phyloP scores from a whole-genome alignment of 2,329 filamentous ascomycete species.

The Diaporthe vexans region DNA sequence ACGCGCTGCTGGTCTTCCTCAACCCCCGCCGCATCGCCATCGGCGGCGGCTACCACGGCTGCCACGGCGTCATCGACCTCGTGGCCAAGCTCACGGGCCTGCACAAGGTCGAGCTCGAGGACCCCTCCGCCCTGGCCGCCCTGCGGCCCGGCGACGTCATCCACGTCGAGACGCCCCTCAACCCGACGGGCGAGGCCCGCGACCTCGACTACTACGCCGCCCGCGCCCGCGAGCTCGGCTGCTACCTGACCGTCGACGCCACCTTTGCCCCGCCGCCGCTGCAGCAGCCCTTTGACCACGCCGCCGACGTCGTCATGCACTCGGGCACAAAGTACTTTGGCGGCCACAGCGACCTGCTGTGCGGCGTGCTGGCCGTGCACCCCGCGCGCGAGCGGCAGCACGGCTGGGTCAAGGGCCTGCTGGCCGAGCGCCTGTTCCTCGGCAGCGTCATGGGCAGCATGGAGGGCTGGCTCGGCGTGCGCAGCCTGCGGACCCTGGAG shows the following conservation, averaged over 20 bases:
- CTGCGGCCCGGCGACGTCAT: slow-evolving; percentile 85
- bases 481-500: slow-evolving; percentile 88
- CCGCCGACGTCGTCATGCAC: slow-evolving; percentile 92
- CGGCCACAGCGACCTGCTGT: slow-evolving; percentile 93
- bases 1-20: slow-evolving; percentile 86
- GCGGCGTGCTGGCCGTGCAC: slow-evolving; percentile 81
- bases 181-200: slow-evolving; percentile 87
- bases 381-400: slow-evolving; percentile 55
- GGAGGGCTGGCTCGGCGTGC: slow-evolving; percentile 92
- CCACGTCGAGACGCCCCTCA: slow-evolving; percentile 93
- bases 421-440: slow-evolving; percentile 79
- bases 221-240: slow-evolving; percentile 79
- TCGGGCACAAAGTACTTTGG: slow-evolving; percentile 96
- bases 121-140: slow-evolving; percentile 60
- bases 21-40: slow-evolving; percentile 88
- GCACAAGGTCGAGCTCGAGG: slow-evolving; percentile 77
- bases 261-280: slow-evolving; percentile 94
- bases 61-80: slow-evolving; percentile 85
- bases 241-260: slow-evolving; percentile 85
- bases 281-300: slow-evolving; percentile 85
- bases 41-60: slow-evolving; percentile 91
- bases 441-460: slow-evolving; percentile 90
- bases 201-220: slow-evolving; percentile 80
- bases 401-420: slow-evolving; percentile 73
- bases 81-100: slow-evolving; percentile 83